Conservation (phyloP, 2,329 filamentous ascomycete genomes). For the Apiospora phragmitis region DNA sequence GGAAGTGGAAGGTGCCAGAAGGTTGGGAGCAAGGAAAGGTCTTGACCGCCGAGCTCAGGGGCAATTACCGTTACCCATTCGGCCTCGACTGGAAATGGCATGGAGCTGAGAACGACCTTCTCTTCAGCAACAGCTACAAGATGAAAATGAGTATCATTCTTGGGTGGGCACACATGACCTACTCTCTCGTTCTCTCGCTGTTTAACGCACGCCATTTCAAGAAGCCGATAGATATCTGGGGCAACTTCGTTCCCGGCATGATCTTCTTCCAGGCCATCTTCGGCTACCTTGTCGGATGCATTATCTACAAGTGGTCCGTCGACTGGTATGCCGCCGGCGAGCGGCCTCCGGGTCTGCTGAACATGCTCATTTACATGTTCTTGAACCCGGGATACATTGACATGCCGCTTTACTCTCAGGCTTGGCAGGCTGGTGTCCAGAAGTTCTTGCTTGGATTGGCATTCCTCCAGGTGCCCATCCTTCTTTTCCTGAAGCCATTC, state of each 20-base stretch:
- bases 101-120: conserved; percentile 87
- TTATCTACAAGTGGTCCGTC: conserved; percentile 95
- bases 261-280: conserved; percentile 99
- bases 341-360: conserved; percentile 83
- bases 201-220: conserved; percentile 96
- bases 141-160: conserved; percentile 99
- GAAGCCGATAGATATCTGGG: conserved; percentile 92
- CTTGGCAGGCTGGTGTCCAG: conserved; percentile 76
- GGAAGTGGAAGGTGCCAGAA: conserved; percentile 73
- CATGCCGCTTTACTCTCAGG: conserved; percentile 65
- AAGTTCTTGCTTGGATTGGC: conserved; percentile 78
- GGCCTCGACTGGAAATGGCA: conserved; percentile 97
- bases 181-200: conserved; percentile 89
- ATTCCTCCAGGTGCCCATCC: conserved; percentile 80
- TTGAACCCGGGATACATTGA: conserved; percentile 76
- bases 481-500: conserved; percentile 93
- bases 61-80: conserved; percentile 86
- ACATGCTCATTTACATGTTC: conserved; percentile 99
- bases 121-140: conserved; percentile 99
- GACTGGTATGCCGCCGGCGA: conserved; percentile 72
- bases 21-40: conserved; percentile 65
- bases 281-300: conserved; percentile 90
- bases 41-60: conserved; percentile 67
- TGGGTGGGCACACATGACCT: conserved; percentile 98
- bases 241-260: conserved; percentile 97